Base-by-base conservation (phyloP, 1,139 yeast species). In the Ogataea hybrid region DNA sequence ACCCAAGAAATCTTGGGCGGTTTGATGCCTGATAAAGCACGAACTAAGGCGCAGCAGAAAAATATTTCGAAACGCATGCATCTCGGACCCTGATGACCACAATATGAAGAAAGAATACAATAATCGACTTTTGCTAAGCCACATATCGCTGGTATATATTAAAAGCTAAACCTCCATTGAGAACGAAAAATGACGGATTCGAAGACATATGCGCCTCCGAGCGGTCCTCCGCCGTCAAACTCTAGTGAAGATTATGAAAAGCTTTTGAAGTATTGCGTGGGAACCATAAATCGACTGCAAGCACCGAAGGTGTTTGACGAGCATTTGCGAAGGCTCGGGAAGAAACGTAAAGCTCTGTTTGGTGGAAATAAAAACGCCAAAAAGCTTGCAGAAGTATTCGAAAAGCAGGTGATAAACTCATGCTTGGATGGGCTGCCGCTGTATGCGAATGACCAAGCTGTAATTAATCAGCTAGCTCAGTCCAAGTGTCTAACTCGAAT, bases 261-360 rank as follows among this genome's bases (percentile, higher is more conserved):
- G 10, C 35, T 52, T 15, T 25, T 52, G 32, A 50, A 44, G 15
- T 41, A 38, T 30, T 45, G 47, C 7, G 50, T 48, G 29, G 20
- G 46, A 12, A 50, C 54, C 3, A 17, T 50, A 14, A 52, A 52
- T 28, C 23, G 47, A 18, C 25, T 52, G 6, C 56, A 52, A 33
- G 15, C 51, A 4, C 56, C 56, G 7, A 51, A 49, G 21, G 39
- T 49, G 21, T 50, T 46, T 32, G 44, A 50, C 8, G 51, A 50
- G 11, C 50, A 50, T 32, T 20, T 51, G 22, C 36, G 50, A 28
- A 36, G 43, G 4, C 47, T 48, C 31, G 55, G 55, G 10, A 48
- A 48, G 28, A 48, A 49, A 23, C 43, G 44, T 22, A 43, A 42
- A 25, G 39, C 49, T 0, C 21, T 51, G 10, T 48, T 50, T 41